A percentile compares a stretch with the other conserved stretches of the same genome.
Conservation (phyloP, 345 rosid genomes). For the Boechera stricta region DNA sequence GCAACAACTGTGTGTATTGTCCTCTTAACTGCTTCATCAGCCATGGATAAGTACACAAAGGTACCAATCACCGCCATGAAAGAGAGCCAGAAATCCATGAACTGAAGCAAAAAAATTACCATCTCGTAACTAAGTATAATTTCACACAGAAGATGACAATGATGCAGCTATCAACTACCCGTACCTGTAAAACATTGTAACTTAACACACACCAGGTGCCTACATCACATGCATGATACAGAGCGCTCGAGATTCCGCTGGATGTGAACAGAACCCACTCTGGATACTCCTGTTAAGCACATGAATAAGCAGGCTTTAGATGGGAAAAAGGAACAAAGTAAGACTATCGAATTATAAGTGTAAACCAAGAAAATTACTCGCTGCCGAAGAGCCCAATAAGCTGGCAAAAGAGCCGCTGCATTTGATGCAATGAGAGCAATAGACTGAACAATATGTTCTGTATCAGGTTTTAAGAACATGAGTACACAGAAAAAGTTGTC, state of each 20-base stretch:
- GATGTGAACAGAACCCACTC: conserved; percentile 95
- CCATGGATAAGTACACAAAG: conserved; percentile 74
- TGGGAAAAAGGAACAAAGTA: conserved; percentile 15
- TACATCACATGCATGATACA: conserved; percentile 97
- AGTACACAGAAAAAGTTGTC: conserved; percentile 35
- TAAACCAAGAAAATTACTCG: conserved; percentile 58
- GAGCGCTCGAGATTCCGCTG: conserved; percentile 91
- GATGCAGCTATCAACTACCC: conserved; percentile 24
- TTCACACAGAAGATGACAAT: conserved; percentile 33
- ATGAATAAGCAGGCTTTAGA: conserved; percentile 30
- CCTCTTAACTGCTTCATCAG: conserved; percentile 75
- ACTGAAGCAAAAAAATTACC: conserved; percentile 58
- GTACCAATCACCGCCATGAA: conserved; percentile 98
- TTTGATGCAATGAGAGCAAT: conserved; percentile 88
- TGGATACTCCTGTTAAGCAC: conserved; percentile 72
- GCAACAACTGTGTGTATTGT: conserved; percentile 81
- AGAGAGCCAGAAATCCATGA: conserved; percentile 99
- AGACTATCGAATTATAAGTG: not conserved
- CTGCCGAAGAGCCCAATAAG: conserved; percentile 83
- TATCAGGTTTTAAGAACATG: conserved; percentile 46
- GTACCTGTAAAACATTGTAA: conserved; percentile 83
- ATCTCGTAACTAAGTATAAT: conserved; percentile 31
- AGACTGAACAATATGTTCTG: conserved; percentile 78
- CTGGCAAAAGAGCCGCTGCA: conserved; percentile 88
- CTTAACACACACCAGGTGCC: conserved; percentile 90